Evolutionary conservation across 768 basidiomycete species (phyloP).

Genomic region (Lentinula boryana): DNA sequence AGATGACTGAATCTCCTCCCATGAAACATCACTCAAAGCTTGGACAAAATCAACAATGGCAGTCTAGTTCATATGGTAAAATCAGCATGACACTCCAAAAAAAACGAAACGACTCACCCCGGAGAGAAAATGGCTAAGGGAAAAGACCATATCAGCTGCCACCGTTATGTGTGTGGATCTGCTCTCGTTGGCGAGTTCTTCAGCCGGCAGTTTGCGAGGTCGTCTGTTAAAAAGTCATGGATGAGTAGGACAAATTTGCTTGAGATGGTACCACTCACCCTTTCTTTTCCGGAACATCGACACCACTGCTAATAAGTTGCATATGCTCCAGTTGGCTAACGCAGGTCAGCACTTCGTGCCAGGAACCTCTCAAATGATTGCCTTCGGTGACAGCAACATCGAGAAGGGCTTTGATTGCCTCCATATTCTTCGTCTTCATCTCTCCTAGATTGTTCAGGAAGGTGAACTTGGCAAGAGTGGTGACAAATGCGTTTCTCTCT

Average conservation of each 20-base stretch:
- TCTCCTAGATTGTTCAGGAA: slow-evolving; percentile 97
- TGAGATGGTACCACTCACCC: slow-evolving; percentile 46
- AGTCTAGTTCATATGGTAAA: slow-evolving; percentile 43
- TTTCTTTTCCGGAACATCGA: slow-evolving; percentile 81
- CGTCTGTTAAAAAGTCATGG: slow-evolving; percentile 24
- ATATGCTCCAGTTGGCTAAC: slow-evolving; percentile 98
- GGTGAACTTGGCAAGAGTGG: slow-evolving; percentile 93
- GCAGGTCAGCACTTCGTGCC: slow-evolving; percentile 94
- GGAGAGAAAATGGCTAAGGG: slow-evolving; percentile 87
- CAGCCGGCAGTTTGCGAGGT: slow-evolving; percentile 65
- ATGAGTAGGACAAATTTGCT: not conserved
- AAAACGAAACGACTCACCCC: slow-evolving; percentile 57
- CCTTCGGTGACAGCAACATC: slow-evolving; percentile 97
- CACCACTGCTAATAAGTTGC: slow-evolving; percentile 92
- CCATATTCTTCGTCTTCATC: slow-evolving; percentile 99
- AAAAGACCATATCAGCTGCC: slow-evolving; percentile 99
- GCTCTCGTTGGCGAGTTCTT: slow-evolving; percentile 95
- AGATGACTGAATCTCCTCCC: slow-evolving; percentile 99
- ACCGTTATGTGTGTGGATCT: slow-evolving; percentile 97
- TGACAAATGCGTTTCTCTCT: slow-evolving; percentile 97
- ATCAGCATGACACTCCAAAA: slow-evolving; percentile 6
- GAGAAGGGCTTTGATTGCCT: slow-evolving; percentile 91
- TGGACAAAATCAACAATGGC: slow-evolving; percentile 98
- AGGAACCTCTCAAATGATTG: slow-evolving; percentile 90
- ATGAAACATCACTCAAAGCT: slow-evolving; percentile 93